phyloP scores from a whole-genome alignment of 2,329 filamentous ascomycete genomes.

The Colletotrichum sp. region DNA sequence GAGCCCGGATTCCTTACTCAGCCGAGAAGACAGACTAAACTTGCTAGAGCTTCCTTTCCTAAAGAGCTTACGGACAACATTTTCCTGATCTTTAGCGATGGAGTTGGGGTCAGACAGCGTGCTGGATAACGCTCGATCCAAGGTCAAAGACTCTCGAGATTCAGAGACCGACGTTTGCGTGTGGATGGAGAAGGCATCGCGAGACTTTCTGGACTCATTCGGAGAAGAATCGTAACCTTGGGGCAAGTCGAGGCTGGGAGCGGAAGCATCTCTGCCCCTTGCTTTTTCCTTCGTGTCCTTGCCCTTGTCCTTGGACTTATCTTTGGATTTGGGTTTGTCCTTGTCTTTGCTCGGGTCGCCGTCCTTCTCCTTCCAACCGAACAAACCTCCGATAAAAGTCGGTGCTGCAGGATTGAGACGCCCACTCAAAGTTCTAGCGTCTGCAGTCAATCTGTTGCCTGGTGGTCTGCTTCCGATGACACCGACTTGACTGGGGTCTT shows the following conservation, averaged over 20 bases:
- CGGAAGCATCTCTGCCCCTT: slow-evolving; percentile 40
- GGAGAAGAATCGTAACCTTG: slow-evolving; percentile 52
- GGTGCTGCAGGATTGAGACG: slow-evolving; percentile 88
- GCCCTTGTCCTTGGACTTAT: slow-evolving; percentile 33
- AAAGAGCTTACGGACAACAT: slow-evolving; percentile 64
- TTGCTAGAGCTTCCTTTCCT: slow-evolving; percentile 71
- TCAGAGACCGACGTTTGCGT: slow-evolving; percentile 62
- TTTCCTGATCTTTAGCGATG: slow-evolving; percentile 55
- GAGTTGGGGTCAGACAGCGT: slow-evolving; percentile 58
- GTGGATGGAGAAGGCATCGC: slow-evolving; percentile 61
- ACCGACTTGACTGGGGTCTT: slow-evolving; percentile 63
- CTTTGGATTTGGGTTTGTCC: slow-evolving; percentile 40
- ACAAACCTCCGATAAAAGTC: slow-evolving; percentile 79
- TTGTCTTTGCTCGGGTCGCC: slow-evolving; percentile 35
- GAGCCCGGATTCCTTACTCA: slow-evolving; percentile 57
- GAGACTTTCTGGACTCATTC: slow-evolving; percentile 57
- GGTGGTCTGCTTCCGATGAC: slow-evolving; percentile 81
- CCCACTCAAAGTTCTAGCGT: slow-evolving; percentile 47
- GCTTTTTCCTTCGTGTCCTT: slow-evolving; percentile 37
- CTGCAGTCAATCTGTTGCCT: slow-evolving; percentile 38
- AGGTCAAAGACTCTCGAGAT: slow-evolving; percentile 61
- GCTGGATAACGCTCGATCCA: slow-evolving; percentile 62
- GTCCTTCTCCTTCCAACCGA: slow-evolving; percentile 48
- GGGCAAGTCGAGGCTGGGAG: slow-evolving; percentile 42
- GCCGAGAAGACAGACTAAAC: slow-evolving; percentile 64